These are phyloP conservation scores for Arabidopsis suecica DNA, from an alignment of 345 rosid genomes.

Conservation along the genomic window DNA sequence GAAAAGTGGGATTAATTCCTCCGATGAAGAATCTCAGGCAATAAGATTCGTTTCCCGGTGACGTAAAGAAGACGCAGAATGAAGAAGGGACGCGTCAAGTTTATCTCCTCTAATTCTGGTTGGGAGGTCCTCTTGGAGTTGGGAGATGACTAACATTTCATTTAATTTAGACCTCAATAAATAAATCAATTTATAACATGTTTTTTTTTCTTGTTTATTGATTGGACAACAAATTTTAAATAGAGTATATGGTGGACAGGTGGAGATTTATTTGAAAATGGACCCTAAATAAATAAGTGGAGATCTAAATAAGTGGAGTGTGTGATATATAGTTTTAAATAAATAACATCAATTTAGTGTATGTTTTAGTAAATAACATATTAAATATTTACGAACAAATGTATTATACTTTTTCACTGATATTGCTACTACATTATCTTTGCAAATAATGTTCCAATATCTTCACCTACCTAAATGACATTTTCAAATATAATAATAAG, in stretches of 20 bases:
- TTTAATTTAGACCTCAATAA: constrained; percentile 27
- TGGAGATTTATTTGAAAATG: neutral
- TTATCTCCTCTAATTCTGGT: constrained; percentile 31
- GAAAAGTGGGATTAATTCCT: neutral
- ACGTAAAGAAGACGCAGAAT: constrained; percentile 12
- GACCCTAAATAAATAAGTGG: neutral
- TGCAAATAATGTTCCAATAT: neutral
- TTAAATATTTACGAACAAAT: no score
- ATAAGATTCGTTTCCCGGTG: neutral
- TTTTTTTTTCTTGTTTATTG: neutral
- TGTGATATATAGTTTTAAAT: neutral
- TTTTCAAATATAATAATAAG: neutral
- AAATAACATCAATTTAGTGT: no score
- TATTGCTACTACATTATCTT: no score
- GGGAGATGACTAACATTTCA: constrained; percentile 8
- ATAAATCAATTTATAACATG: neutral
- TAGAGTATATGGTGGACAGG: neutral
- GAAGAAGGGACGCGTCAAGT: constrained; percentile 29
- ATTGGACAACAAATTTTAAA: constrained; percentile 10
- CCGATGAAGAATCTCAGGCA: constrained; percentile 8
- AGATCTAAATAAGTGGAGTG: neutral
- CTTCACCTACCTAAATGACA: neutral
- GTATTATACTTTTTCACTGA: no score
- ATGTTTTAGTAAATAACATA: no score
- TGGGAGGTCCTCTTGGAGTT: neutral